Conservation (phyloP, 2,329 filamentous ascomycete genomes). For the Tolypocladium amazonense region DNA sequence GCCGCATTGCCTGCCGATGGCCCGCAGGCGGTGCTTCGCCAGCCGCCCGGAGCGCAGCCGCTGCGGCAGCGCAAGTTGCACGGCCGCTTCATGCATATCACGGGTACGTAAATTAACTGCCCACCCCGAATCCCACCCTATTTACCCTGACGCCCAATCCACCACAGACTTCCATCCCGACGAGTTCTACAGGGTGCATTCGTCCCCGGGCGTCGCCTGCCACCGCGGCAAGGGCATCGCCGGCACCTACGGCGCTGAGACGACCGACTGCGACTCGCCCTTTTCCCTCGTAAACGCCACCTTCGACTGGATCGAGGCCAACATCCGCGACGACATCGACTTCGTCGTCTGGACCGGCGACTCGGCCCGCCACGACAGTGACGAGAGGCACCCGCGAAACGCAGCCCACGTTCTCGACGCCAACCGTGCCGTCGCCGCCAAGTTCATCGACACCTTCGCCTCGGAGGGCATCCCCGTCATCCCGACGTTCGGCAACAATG, state of each 20-base stretch:
- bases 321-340: slow-evolving; percentile 69
- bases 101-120: slow-evolving; percentile 41
- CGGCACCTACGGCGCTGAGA: slow-evolving; percentile 75
- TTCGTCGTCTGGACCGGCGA: slow-evolving; percentile 93
- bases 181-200: slow-evolving; percentile 70
- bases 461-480: slow-evolving; percentile 65
- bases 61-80: slow-evolving; percentile 37
- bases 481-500: slow-evolving; percentile 92
- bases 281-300: slow-evolving; percentile 74
- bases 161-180: slow-evolving; percentile 87
- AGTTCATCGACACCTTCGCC: slow-evolving; percentile 66
- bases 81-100: slow-evolving; percentile 79
- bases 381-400: slow-evolving; percentile 68
- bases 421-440: slow-evolving; percentile 65
- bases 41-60: background rate
- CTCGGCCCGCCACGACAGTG: slow-evolving; percentile 80
- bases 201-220: slow-evolving; percentile 65
- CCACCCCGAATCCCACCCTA: background rate
- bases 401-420: slow-evolving; percentile 64
- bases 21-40: slow-evolving; percentile 1
- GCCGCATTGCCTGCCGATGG: background rate
- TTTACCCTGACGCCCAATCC: background rate
- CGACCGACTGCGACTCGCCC: slow-evolving; percentile 81
- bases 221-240: slow-evolving; percentile 69
- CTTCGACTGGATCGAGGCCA: slow-evolving; percentile 74